Conservation (phyloP, 352 stramenopile genomes). For the Phytophthora lateralis region DNA sequence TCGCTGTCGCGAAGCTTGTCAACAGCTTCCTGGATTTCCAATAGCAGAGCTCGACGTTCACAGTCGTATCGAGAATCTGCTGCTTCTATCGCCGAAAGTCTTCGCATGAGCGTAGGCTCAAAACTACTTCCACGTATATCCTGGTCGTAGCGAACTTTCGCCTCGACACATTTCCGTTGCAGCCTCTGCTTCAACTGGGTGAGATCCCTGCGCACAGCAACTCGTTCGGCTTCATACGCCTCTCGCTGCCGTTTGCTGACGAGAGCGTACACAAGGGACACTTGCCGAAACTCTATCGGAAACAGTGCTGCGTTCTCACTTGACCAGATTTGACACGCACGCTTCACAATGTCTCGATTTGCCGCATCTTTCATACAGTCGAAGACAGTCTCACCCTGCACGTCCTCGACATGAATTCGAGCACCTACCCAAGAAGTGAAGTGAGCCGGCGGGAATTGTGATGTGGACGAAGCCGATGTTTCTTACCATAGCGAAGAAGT, state of each 20-base stretch:
- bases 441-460: neutral
- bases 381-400: conserved; percentile 52
- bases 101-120: conserved; percentile 47
- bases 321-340: conserved; percentile 46
- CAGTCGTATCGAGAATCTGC: conserved; percentile 47
- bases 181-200: conserved; percentile 34
- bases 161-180: conserved; percentile 48
- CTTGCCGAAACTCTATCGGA: conserved; percentile 48
- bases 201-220: conserved; percentile 36
- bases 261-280: conserved; percentile 42
- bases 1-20: conserved; percentile 36
- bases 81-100: conserved; percentile 37
- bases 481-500: conserved; percentile 64
- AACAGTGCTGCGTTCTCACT: conserved; percentile 48
- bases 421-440: conserved; percentile 34
- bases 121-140: conserved; percentile 34
- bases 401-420: conserved; percentile 44
- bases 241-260: conserved; percentile 44
- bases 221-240: conserved; percentile 18
- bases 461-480: neutral
- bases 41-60: conserved; percentile 36
- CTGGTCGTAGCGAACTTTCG: conserved; percentile 63
- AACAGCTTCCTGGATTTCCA: conserved; percentile 36
- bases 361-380: conserved; percentile 44
- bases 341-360: conserved; percentile 38